A percentile compares a stretch with the other conserved stretches of the same genome.
Evolutionary conservation across 768 basidiomycete species (phyloP).

Genomic region (Myochromella boudieri): DNA sequence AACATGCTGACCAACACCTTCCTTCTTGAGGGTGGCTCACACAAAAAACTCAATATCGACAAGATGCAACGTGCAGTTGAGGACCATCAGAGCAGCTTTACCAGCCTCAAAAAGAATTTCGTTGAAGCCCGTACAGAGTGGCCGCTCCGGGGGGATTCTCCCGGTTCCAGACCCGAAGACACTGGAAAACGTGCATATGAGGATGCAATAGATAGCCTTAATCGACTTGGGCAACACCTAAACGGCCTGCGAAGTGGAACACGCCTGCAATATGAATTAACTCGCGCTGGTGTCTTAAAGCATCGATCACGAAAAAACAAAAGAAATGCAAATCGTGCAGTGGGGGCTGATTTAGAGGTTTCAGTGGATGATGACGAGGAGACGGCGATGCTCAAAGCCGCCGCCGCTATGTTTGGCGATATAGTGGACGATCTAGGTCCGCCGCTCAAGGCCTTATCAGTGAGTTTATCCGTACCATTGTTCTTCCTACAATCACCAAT

Average conservation of each 20-base stretch:
- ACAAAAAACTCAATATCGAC: constrained; percentile 54
- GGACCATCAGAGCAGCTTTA: constrained; percentile 87
- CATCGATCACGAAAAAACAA: constrained; percentile 20
- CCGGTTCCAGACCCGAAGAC: constrained; percentile 24
- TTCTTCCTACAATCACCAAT: neutral
- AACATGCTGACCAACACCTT: constrained; percentile 82
- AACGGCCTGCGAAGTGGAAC: constrained; percentile 87
- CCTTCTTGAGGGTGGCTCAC: constrained; percentile 67
- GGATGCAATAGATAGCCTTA: constrained; percentile 84
- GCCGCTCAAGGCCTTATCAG: constrained; percentile 72
- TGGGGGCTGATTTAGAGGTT: constrained; percentile 6
- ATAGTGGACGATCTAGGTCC: constrained; percentile 79
- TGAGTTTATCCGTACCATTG: constrained; percentile 33
- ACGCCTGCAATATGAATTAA: constrained; percentile 79
- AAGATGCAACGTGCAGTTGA: constrained; percentile 79
- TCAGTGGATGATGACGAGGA: constrained; percentile 31
- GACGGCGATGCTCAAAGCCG: constrained; percentile 52
- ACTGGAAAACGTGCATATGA: constrained; percentile 65
- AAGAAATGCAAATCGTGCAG: constrained; percentile 12
- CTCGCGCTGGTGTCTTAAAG: constrained; percentile 48
- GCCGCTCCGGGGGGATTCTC: constrained; percentile 35
- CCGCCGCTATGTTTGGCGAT: constrained; percentile 75
- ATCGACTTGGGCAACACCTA: constrained; percentile 90
- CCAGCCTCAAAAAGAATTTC: constrained; percentile 82
- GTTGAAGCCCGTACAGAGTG: constrained; percentile 89